A percentile compares a stretch with the other conserved stretches of the same genome.
Conservation (phyloP, 345 rosid genomes). For the Pistacia atlantica region DNA sequence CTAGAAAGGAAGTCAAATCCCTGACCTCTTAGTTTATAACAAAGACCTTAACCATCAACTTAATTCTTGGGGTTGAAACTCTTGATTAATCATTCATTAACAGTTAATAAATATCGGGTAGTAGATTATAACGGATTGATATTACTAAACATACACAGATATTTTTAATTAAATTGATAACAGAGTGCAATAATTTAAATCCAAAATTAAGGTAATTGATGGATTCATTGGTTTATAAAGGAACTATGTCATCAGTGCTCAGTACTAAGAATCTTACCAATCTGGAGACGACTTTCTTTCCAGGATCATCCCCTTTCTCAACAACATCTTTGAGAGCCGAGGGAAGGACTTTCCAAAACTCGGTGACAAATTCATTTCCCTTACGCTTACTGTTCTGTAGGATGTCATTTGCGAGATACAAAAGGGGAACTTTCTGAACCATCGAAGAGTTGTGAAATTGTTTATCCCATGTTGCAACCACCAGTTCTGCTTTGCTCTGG, state of each 20-base stretch:
- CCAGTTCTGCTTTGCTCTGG: slow-evolving; percentile 77
- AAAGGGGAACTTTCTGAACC: slow-evolving; percentile 80
- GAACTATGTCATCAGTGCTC: background rate
- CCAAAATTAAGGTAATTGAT: background rate
- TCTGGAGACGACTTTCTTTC: slow-evolving; percentile 75
- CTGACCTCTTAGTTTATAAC: background rate
- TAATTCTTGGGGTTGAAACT: background rate
- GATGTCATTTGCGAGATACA: slow-evolving; percentile 94
- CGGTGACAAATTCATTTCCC: slow-evolving; percentile 86
- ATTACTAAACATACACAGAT: background rate
- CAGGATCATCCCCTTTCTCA: slow-evolving; percentile 77
- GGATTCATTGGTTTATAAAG: background rate
- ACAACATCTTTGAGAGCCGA: slow-evolving; percentile 73
- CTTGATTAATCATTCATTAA: background rate
- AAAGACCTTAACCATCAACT: background rate
- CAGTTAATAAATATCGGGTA: background rate
- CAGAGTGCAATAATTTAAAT: background rate
- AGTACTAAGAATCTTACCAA: slow-evolving; percentile 41
- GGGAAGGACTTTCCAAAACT: slow-evolving; percentile 96
- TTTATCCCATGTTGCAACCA: slow-evolving; percentile 91
- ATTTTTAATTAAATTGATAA: background rate
- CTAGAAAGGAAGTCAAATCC: background rate
- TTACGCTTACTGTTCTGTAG: slow-evolving; percentile 95
- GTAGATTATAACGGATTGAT: background rate
- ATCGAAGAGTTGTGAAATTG: slow-evolving; percentile 80